Base-by-base conservation (phyloP, 352 stramenopile genomes). In the Plasmopara viticola region DNA sequence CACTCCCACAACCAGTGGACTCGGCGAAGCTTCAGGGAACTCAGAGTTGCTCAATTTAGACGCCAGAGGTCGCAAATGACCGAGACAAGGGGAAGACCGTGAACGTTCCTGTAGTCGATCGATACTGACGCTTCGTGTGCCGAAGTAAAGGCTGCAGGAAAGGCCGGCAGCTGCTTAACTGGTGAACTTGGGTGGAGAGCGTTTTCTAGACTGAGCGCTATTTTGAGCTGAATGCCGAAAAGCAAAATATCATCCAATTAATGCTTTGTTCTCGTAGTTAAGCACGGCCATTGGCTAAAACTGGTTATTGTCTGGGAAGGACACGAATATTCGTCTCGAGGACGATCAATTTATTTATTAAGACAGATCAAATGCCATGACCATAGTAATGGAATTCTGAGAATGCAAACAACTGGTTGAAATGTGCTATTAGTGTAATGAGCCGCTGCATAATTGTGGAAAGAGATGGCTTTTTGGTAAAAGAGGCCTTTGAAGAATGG, bases 1-100 rank as follows among this genome's bases (percentile, higher is more conserved):
- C 59, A 66, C 66, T 68, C 60, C 61, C 69, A 74, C 69, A 73
- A 72, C 59, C 62, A 78, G 60, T 74, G 59, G 57, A 65, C 58
- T 68, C 66, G 68, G 25, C 51, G 58, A 53, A 64, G 38, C 56
- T 58, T 59, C 57, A 65, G 53, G 43, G 59, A 66, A 74, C 54
- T 68, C 66, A 78, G 59, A 66, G 65, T 74, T 70, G 58, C 68
- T 69, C 54, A 64, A 49, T 64, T 66, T 51, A 9, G 15, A 28
- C 18, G 40, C 25, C 30, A 47, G 35, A 61, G 37, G 42, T 66
- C 47, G 49, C 30, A 44, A 30, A 33, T n/a, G 53, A 65, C 53
- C 48, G 13, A 35, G 20, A 37, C 34, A 52, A 58, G 12, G 17
- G 34, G 42, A 20, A 6, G 20, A 31, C 25, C 18, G 10, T 44